Evolutionary conservation across 441 rosid genomes (phyloP), one percentile per base, ranked within the genome.

Genomic region (Raphanus hybrid): DNA sequence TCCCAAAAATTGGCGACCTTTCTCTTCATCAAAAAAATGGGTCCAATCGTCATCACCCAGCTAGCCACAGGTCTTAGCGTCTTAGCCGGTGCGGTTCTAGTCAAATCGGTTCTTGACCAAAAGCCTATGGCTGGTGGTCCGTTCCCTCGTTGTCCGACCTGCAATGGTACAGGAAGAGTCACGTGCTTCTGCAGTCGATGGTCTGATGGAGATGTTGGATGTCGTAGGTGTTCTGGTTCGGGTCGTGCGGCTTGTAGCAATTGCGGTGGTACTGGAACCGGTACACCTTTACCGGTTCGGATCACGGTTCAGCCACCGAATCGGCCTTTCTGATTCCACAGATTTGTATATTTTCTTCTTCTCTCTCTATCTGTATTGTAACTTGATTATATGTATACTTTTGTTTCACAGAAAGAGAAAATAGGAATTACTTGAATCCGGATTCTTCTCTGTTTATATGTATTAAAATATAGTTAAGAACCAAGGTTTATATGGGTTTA

Each of bases 181-280:
- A 7, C 87, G 0, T 95, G 99, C 59, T 67, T 91, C 29, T 95
- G 99, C 67, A 79, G 91, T 9, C 90, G 92, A 1, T 92, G 99
- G 97, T 91, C 99, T 26, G 98, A 95, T 70, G 95, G 97, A 12
- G 99, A 95, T 71, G 82, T 82, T 15, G 98, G 97, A 0, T 95
- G 98, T 82, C 86, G 96, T 58, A 90, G 91, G 54, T 92, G 99
- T 75, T 79, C 98, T 1, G 99, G 99, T 50, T 95, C 99, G 8
- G 96, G 98, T 59, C 90, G 93, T 15, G 88, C 74, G 85, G 80
- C 84, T 54, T 95, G 99, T 71, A 87, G 74, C 78, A 95, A 90
- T 82, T 95, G 99, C 52, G 98, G 99, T 1, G 99, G 99, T 12
- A 78, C 95, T 0, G 98, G 99, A 58, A 90, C 93, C 1, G 99